Percentiles rank a stretch among this genome's conserved stretches.
Conservation (phyloP, 805 yeast genomes). For the Lipomyces chichibuensis region DNA sequence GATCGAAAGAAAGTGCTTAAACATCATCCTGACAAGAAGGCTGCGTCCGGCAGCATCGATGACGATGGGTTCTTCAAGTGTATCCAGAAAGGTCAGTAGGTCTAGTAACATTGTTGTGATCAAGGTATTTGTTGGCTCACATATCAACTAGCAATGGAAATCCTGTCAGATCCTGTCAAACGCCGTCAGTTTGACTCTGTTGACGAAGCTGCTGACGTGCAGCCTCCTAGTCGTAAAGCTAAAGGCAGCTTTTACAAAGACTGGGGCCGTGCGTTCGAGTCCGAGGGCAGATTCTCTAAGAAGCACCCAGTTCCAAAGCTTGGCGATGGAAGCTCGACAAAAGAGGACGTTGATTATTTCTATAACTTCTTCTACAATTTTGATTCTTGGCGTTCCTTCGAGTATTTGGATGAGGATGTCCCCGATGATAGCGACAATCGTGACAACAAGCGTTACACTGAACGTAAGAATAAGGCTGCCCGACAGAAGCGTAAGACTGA, state of each 20-base stretch:
- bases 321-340: slow-evolving; percentile 68
- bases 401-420: slow-evolving; percentile 97
- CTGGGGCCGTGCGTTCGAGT: slow-evolving; percentile 88
- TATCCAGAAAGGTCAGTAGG: slow-evolving; percentile 67
- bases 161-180: slow-evolving; percentile 79
- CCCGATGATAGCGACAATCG: slow-evolving; percentile 99
- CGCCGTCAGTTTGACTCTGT: slow-evolving; percentile 96
- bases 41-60: slow-evolving; percentile 77
- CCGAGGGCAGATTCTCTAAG: slow-evolving; percentile 91
- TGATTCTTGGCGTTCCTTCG: slow-evolving; percentile 98
- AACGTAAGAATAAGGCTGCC: slow-evolving; percentile 94
- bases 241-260: slow-evolving; percentile 84
- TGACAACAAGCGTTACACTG: slow-evolving; percentile 98
- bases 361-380: slow-evolving; percentile 91
- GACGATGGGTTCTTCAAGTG: slow-evolving; percentile 97
- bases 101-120: background rate
- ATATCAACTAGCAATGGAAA: slow-evolving; percentile 65
- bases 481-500: slow-evolving; percentile 98
- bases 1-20: slow-evolving; percentile 88
- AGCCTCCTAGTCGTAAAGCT: slow-evolving; percentile 68
- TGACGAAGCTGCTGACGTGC: slow-evolving; percentile 83
- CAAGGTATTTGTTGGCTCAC: background rate
- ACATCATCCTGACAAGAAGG: slow-evolving; percentile 98
- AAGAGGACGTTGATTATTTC: slow-evolving; percentile 78
- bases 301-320: slow-evolving; percentile 84